Base-by-base conservation (phyloP, 345 rosid genomes). In the Conringia planisiliqua region DNA sequence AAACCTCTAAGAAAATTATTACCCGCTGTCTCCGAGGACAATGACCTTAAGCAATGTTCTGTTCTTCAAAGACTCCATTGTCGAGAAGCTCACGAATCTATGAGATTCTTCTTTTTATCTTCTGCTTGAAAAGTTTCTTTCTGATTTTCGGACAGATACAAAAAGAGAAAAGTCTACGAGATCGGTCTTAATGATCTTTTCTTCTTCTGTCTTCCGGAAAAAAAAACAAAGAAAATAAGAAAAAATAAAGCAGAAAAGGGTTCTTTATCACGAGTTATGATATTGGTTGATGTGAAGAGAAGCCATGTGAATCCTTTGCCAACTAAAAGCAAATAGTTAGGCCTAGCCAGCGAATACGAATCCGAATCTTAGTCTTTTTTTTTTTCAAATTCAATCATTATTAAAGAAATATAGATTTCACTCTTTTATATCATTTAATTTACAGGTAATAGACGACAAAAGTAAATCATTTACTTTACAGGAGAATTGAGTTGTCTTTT, bases 21-120 rank as follows among this genome's bases (percentile, higher is more conserved):
- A 91, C 98, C 98, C 98, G 39, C 90, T 86, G 47, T 93, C 98
- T 20, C 97, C 97, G 0, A 93, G 91, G 42, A 91, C 89, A 42
- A 93, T 88, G 76, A 93, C 94, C 80, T 91, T 91, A 39, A 93
- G 94, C 82, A 93, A 77, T 47, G 82, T 85, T 68, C 97, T 84
- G 78, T 88, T 83, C 71, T 84, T 87, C 77, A 66, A 72, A 60
- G 88, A 60, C 63, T 71, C 78, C 81, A 77, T 77, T 16, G 33
- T 62, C 10, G 3, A 46, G 6, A 58, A 66, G 52, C 69, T 61
- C 30, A 56, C 22, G 46, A 46, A 56, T 63, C 71, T 51, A 54
- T 4, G n/a, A 76, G 57, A 51, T 54, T 70, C 38, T 69, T 71
- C 38, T 27, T 62, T 38, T 24, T 51, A n/a, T 40, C 20, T 35